These are phyloP conservation scores for Excoecaria agallocha DNA, from an alignment of 345 rosid species.

Conservation along the genomic window DNA sequence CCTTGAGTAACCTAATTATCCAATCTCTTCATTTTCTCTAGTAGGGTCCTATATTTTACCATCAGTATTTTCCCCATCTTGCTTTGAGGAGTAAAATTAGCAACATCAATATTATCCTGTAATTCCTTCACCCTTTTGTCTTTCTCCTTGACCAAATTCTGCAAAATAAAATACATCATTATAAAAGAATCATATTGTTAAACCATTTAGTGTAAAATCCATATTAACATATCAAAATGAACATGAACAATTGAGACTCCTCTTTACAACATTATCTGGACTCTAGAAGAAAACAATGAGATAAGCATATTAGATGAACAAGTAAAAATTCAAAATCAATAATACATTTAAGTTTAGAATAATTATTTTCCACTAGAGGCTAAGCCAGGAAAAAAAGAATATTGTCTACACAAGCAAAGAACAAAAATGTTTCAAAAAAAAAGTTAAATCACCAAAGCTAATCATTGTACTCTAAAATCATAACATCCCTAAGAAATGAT, in stretches of 20 bases:
- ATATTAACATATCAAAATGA: background rate
- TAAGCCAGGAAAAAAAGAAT: no score
- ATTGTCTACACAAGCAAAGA: background rate
- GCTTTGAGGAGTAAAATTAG: slow-evolving; percentile 84
- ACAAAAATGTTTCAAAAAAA: background rate
- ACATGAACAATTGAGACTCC: background rate
- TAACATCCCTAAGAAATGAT: background rate
- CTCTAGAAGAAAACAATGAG: background rate
- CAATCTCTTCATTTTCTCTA: slow-evolving; percentile 97
- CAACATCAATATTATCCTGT: slow-evolving; percentile 83
- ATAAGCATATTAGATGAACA: background rate
- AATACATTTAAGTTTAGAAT: background rate
- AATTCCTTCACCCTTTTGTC: slow-evolving; percentile 94
- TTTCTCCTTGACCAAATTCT: slow-evolving; percentile 94
- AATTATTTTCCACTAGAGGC: background rate
- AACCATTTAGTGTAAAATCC: background rate
- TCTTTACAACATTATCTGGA: background rate
- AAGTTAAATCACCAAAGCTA: background rate
- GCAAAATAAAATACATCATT: slow-evolving; percentile 8
- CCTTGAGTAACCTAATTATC: slow-evolving; percentile 94
- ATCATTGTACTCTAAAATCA: background rate
- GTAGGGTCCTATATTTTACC: slow-evolving; percentile 88
- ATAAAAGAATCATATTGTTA: background rate
- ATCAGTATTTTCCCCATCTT: slow-evolving; percentile 93
- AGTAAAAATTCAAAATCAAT: background rate